A percentile compares a stretch with the other conserved stretches of the same genome.
These are phyloP conservation scores for Schizonepeta tenuifolia DNA, from an alignment of 257 asterid species.

Conservation along the genomic window DNA sequence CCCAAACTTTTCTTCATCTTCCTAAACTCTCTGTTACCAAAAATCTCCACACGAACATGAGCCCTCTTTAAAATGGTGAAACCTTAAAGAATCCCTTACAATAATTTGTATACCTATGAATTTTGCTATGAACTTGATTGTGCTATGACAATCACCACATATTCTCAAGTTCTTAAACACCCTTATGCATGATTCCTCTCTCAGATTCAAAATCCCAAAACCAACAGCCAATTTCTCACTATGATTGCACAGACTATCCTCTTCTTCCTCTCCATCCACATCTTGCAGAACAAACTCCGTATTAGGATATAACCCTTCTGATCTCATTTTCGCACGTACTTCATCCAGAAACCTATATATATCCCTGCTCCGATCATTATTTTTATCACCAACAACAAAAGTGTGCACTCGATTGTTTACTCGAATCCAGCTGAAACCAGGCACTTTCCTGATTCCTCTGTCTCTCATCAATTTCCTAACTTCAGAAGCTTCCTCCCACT, in stretches of 20 bases:
- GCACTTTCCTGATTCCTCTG: constrained; percentile 62
- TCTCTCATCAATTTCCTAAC: constrained; percentile 71
- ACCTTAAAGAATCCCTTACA: constrained; percentile 56
- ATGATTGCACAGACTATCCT: constrained; percentile 69
- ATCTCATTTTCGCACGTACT: constrained; percentile 59
- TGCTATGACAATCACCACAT: constrained; percentile 55
- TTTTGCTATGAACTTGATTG: constrained; percentile 58
- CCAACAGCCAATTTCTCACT: constrained; percentile 82
- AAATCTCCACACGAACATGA: constrained; percentile 56
- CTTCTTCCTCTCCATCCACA: constrained; percentile 70
- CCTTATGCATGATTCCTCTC: constrained; percentile 54
- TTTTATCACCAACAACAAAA: constrained; percentile 66
- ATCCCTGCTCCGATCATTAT: constrained; percentile 38
- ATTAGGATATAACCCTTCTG: constrained; percentile 56
- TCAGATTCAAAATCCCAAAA: constrained; percentile 67
- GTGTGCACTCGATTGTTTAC: constrained; percentile 57
- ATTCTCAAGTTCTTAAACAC: constrained; percentile 68
- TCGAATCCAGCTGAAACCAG: constrained; percentile 80
- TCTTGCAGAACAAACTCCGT: constrained; percentile 71
- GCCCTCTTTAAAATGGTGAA: constrained; percentile 58
- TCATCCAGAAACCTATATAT: constrained; percentile 56
- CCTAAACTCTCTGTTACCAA: constrained; percentile 31
- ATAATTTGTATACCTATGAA: constrained; percentile 41
- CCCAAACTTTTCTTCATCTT: background rate
- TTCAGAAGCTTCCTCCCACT: constrained; percentile 66